Evolutionary conservation across 345 rosid species (phyloP).

Genomic region (Bretschneidera sinensis): DNA sequence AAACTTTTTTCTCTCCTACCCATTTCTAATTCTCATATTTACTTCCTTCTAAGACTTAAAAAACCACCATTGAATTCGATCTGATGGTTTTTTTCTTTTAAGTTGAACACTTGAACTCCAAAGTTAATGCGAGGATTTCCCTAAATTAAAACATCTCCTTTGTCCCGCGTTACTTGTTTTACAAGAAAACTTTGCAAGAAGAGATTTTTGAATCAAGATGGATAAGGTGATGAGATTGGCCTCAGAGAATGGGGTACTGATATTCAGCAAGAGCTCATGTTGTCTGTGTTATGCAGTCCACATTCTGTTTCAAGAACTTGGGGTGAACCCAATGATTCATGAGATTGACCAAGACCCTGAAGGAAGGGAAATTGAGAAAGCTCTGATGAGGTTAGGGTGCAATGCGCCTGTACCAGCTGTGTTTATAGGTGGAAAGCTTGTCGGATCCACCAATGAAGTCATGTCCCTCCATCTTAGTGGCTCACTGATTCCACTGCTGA

Average conservation of each 20-base stretch:
- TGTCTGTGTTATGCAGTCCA: conserved; percentile 73
- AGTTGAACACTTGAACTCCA: conserved; percentile 2
- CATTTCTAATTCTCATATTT: conserved; percentile 1
- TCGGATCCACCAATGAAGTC: conserved; percentile 80
- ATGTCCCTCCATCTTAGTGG: conserved; percentile 85
- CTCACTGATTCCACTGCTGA: conserved; percentile 50
- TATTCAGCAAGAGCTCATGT: conserved; percentile 82
- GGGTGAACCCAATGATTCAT: conserved; percentile 51
- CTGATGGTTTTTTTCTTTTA: conserved; percentile 25
- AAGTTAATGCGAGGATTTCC: too few species aligned
- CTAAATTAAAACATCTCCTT: background rate
- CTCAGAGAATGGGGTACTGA: conserved; percentile 66
- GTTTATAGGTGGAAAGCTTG: conserved; percentile 63
- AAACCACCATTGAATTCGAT: conserved; percentile 24
- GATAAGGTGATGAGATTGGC: conserved; percentile 65
- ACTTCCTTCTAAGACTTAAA: conserved; percentile 11
- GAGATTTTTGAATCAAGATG: conserved; percentile 19
- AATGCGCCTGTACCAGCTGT: conserved; percentile 63
- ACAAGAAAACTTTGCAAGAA: conserved; percentile 10
- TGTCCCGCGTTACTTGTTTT: conserved; percentile 9
- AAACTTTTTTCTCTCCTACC: conserved; percentile 18
- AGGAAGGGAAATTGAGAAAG: conserved; percentile 70
- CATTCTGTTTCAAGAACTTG: conserved; percentile 64
- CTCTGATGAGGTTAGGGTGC: conserved; percentile 64
- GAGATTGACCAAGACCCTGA: conserved; percentile 76